Base-by-base conservation (phyloP, 257 asterid species). In the Solanum stenotomum region DNA sequence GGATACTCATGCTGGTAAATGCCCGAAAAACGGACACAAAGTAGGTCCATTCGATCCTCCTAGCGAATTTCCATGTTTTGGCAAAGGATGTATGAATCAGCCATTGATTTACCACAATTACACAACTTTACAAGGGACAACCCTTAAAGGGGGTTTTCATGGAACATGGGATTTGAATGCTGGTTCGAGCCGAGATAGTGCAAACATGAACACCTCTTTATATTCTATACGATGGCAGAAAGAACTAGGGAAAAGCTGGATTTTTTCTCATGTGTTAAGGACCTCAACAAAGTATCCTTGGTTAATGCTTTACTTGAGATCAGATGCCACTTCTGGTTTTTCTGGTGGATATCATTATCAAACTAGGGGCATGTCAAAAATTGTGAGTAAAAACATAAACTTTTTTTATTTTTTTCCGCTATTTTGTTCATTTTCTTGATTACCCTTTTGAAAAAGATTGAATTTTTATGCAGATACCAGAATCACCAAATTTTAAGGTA, bases 291-390 rank as follows among this genome's bases (percentile, higher is more conserved):
- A 94, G 92, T 95, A 96, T 72, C 98, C 99, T 8, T 95, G 99
- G 98, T 89, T 96, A 89, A 96, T 96, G 99, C 98, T 96, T 87
- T 96, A 96, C 89, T 87, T 96, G 3, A 91, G 98, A 89, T 92
- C 99, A 72, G 99, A 95, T 84, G 93, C 98, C 87, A 93, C 98
- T 1, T 81, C 79, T 23, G 98, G 98, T 40, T 92, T 93, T 75
- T 96, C 98, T 22, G 98, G 98, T 67, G 99, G 99, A 46, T 96
- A 95, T 89, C 98, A 96, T 84, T 95, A 94, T 90, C 90, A 93
- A 86, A 93, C 97, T 4, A 91, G 99, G 84, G 99, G 99, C 72
- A 96, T 95, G 99, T 84, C 92, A 37, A 95, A 95, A 89, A 93
- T 89, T 59, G 98, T 96, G 87, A 93, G 98, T 34, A 15, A 31